Base-by-base conservation (phyloP, 768 basidiomycete genomes). In the Serendipita indica region DNA sequence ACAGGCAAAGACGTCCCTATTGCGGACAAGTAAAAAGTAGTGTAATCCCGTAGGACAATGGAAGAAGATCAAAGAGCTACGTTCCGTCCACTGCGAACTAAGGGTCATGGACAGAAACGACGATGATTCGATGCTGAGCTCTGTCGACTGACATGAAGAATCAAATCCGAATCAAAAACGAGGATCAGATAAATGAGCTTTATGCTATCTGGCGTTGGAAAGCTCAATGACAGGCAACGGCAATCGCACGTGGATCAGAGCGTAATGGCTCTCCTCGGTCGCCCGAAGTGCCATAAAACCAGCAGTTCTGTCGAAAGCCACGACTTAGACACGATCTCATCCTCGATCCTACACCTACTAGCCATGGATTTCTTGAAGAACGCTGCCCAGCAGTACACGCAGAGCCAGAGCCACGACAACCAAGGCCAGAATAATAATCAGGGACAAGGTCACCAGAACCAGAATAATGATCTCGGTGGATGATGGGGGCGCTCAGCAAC, bases 1-100 rank as follows among this genome's bases (percentile, higher is more conserved):
- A 74, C 73, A 18, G 74, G 75, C 16, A 65, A 64, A 30, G 71
- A 75, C 13, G 66, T 75, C 56, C 70, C 69, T 25, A 43, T 43
- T 25, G 18, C 18, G n/a, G 41, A 43, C 41, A 43, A 43, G n/a
- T 43, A 43, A n/a, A 43, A 0, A 43, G 18, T 25, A 43, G 5
- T 7, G 41, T 18, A 6, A 5, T n/a, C 7, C 7, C 27, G 7
- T n/a, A n/a, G 5, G n/a, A 12, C 37, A n/a, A 43, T 43, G 18
- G 41, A 43, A 25, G 41, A 18, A 43, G 41, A 43, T 43, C 18
- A 43, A 43, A 6, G 27, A n/a, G 18, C 18, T 43, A 43, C n/a
- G 27, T 43, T n/a, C n/a, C n/a, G n/a, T n/a, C 41, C 18, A 7
- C 5, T n/a, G n/a, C n/a, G n/a, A n/a, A n/a, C n/a, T n/a, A n/a